phyloP scores from a whole-genome alignment of 1,284 basidiomycete species.

The Cutaneotrichosporon spelunceum region DNA sequence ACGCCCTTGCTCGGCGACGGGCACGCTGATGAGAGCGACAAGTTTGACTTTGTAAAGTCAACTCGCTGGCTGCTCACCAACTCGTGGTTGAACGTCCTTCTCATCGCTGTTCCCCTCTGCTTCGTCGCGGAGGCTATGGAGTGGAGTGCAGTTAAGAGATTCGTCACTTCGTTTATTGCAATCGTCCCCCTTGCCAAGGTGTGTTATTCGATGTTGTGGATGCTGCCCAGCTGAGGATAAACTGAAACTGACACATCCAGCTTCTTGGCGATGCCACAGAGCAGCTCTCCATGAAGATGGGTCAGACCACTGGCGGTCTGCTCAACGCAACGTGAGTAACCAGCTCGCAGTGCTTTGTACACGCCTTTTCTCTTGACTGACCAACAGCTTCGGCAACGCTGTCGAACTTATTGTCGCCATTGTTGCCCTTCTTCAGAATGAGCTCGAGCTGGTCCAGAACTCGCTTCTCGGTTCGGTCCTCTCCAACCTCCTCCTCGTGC shows the following conservation, averaged over 20 bases:
- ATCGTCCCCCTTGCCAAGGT: slow-evolving; percentile 84
- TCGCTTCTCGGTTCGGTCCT: slow-evolving; percentile 64
- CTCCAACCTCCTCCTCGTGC: slow-evolving; percentile 81
- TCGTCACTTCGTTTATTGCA: slow-evolving; percentile 75
- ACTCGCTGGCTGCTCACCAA: slow-evolving; percentile 64
- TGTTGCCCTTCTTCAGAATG: slow-evolving; percentile 74
- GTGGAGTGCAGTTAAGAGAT: slow-evolving; percentile 81
- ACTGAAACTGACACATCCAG: slow-evolving; percentile 16
- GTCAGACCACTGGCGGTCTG: slow-evolving; percentile 77
- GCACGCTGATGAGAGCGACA: slow-evolving; percentile 3
- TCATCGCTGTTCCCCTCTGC: slow-evolving; percentile 71
- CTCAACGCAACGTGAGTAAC: slow-evolving; percentile 71
- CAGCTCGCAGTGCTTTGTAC: neutral
- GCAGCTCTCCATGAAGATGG: slow-evolving; percentile 72
- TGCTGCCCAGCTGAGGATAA: slow-evolving; percentile 1
- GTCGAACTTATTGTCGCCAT: slow-evolving; percentile 76
- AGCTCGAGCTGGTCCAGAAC: slow-evolving; percentile 82
- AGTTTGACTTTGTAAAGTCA: slow-evolving; percentile 54
- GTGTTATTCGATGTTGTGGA: slow-evolving; percentile 7
- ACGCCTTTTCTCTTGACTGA: neutral
- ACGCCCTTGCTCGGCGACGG: slow-evolving; percentile 23
- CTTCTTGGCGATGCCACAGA: slow-evolving; percentile 74
- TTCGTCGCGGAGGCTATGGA: slow-evolving; percentile 52
- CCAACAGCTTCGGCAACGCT: slow-evolving; percentile 52
- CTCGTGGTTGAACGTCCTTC: slow-evolving; percentile 72